These are phyloP conservation scores for Sutorius australiensis DNA, from an alignment of 768 basidiomycete species.

Conservation along the genomic window DNA sequence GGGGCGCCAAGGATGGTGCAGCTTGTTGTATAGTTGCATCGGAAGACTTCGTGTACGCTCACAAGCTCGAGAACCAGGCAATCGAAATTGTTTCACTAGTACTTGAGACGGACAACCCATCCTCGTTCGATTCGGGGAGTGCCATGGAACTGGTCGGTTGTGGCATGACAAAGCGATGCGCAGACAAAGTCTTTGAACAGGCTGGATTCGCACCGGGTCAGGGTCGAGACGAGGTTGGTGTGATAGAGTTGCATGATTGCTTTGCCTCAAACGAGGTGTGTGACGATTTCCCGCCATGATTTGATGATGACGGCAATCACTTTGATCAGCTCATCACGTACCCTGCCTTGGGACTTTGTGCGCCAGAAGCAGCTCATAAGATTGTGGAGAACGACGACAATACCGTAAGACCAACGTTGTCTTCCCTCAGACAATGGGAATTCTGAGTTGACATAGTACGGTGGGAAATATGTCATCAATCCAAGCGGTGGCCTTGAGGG, in stretches of 20 bases:
- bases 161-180: conserved; percentile 62
- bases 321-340: conserved; percentile 64
- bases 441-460: conserved; percentile 45
- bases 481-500: conserved; percentile 83
- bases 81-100: conserved; percentile 71
- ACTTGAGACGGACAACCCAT: conserved; percentile 60
- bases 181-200: conserved; percentile 62
- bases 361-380: conserved; percentile 59
- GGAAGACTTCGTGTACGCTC: conserved; percentile 67
- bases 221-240: conserved; percentile 69
- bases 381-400: conserved; percentile 73
- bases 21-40: conserved; percentile 75
- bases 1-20: conserved; percentile 55
- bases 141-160: conserved; percentile 77
- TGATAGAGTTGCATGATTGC: conserved; percentile 81
- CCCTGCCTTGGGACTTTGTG: conserved; percentile 69
- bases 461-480: conserved; percentile 81
- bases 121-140: conserved; percentile 58
- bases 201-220: conserved; percentile 62
- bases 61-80: conserved; percentile 76
- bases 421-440: neutral
- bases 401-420: conserved; percentile 46
- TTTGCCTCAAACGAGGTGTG: conserved; percentile 75
- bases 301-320: neutral
- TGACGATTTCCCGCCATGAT: neutral